A percentile compares a stretch with the other conserved stretches of the same genome.
phyloP scores from a whole-genome alignment of 2,329 filamentous ascomycete species.

The Pestalotiopsis sp. region DNA sequence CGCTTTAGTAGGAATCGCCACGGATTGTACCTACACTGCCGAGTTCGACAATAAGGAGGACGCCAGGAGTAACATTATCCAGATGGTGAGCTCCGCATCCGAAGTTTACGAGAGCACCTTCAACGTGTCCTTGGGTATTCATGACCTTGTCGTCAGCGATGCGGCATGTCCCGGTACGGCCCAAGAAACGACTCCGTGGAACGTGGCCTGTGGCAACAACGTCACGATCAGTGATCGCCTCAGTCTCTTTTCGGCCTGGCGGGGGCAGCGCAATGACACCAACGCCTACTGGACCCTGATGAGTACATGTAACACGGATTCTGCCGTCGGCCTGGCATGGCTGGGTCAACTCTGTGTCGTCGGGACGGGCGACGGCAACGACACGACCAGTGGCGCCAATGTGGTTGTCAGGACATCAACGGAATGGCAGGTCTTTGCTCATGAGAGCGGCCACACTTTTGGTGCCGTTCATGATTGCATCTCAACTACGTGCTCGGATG shows the following conservation, averaged over 20 bases:
- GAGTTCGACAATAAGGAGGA: constrained; percentile 66
- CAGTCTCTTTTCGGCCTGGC: constrained; percentile 87
- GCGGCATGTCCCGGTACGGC: constrained; percentile 71
- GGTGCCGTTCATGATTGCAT: constrained; percentile 95
- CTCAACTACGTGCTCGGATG: constrained; percentile 62
- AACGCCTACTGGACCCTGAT: constrained; percentile 95
- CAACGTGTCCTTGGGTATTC: constrained; percentile 89
- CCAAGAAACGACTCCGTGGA: constrained; percentile 75
- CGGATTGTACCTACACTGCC: constrained; percentile 84
- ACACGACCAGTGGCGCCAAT: constrained; percentile 83
- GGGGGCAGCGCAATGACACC: constrained; percentile 71
- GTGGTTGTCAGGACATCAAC: constrained; percentile 81
- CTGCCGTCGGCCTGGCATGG: constrained; percentile 91
- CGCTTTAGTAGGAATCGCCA: constrained; percentile 86
- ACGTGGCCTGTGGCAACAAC: constrained; percentile 67
- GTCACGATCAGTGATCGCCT: constrained; percentile 74
- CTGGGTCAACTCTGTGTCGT: constrained; percentile 78
- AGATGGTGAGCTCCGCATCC: constrained; percentile 82
- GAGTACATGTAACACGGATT: constrained; percentile 76
- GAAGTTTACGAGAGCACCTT: constrained; percentile 87
- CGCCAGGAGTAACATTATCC: constrained; percentile 76
- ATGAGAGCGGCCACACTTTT: constrained; percentile 92
- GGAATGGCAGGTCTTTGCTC: constrained; percentile 95
- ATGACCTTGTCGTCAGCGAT: constrained; percentile 79
- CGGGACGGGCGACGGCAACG: constrained; percentile 55